Base-by-base conservation (phyloP, 2,329 filamentous ascomycete species). In the Lomentospora prolificans region DNA sequence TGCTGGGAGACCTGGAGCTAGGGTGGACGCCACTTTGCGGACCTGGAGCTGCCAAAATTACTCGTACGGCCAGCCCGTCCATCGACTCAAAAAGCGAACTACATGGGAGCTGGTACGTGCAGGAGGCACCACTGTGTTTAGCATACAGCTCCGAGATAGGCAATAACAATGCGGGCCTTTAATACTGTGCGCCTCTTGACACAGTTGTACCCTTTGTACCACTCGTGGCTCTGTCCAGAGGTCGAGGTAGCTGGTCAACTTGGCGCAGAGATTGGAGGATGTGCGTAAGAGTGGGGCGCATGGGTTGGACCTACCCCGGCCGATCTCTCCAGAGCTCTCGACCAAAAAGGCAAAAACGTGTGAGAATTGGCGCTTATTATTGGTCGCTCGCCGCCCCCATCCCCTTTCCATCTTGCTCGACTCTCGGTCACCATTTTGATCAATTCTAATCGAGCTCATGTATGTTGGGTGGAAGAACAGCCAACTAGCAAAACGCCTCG, bases 341-440 rank as follows among this genome's bases (percentile, higher is more conserved):
- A 54, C 51, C 51, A 54, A 54, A 54, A 44, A 28, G 33, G 51
- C 17, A 54, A 54, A 19, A 54, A 54, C 51, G 51, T 54, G 51
- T 8, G 28, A 8, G 33, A 24, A 27, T 44, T 39, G 24, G 28
- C 25, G 22, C 12, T 27, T 19, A 19, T 46, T 12, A 54, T 54
- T 54, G 51, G 51, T 28, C 51, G 14, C 12, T 19, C 14, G 8
- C 24, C 33, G 44, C 25, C 22, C 6, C 25, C 51, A 14, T 17
- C 12, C 6, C 33, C 41, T 27, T n/a, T 24, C 51, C 28, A 44
- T 17, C 36, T 3, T 28, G 36, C 36, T 46, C 41, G 14, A 24
- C 33, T 30, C 51, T 54, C 51, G 51, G 51, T 54, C 36, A 54
- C 51, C 51, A 44, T 54, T 54, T 54, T 31, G 51, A 44, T n/a